A percentile compares a stretch with the other conserved stretches of the same genome.
Conservation (phyloP, 73 alveolate genomes). For the Durusdinium trenchii region DNA sequence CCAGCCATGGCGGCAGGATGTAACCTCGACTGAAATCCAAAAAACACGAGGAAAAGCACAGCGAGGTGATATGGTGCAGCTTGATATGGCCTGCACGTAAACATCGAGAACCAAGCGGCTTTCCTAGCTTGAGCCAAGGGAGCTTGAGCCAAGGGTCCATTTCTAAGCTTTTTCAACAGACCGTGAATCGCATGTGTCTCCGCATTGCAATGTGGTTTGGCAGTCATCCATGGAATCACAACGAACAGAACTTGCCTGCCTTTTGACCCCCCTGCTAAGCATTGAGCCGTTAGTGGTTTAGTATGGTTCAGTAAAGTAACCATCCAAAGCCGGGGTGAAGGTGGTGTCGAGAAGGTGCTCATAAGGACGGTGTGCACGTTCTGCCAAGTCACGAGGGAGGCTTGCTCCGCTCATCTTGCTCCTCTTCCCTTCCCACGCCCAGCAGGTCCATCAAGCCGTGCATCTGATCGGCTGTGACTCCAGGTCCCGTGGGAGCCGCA, state of each 20-base stretch:
- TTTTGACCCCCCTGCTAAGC: no score
- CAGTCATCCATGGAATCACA: no score
- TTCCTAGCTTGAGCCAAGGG: background rate
- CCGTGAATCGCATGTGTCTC: no score
- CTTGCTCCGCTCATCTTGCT: constrained; percentile 59
- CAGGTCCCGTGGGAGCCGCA: no score
- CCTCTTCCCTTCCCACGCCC: constrained; percentile 59
- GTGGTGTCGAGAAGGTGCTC: background rate
- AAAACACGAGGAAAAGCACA: background rate
- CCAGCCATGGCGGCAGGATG: constrained; percentile 76
- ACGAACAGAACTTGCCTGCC: no score
- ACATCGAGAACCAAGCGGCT: background rate
- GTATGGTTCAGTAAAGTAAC: no score
- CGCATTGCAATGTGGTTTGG: no score
- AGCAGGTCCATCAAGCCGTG: constrained; percentile 81
- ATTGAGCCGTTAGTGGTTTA: no score
- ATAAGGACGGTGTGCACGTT: background rate
- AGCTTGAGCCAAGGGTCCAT: no score
- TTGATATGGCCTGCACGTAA: background rate
- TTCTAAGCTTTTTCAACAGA: no score
- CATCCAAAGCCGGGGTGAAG: background rate
- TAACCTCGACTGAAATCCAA: constrained; percentile 28
- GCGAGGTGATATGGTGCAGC: background rate
- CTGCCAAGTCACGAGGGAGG: constrained; percentile 30
- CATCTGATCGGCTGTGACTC: constrained; percentile 84